Percentiles rank a stretch among this genome's conserved stretches.
Conservation (phyloP, 2,329 filamentous ascomycete species). For the Stromatinia cepivora region DNA sequence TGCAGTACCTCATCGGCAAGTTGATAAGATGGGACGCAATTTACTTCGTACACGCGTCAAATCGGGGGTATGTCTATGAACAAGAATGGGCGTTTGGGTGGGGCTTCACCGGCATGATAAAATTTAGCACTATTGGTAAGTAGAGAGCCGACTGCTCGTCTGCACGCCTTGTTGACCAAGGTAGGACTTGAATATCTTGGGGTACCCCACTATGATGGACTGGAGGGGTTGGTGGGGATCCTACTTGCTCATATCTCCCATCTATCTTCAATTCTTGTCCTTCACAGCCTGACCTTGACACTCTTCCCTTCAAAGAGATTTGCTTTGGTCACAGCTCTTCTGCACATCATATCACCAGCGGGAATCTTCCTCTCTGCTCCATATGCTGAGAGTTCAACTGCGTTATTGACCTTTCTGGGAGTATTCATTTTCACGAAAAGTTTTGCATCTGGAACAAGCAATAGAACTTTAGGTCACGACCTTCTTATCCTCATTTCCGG, state of each 20-base stretch:
- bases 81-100: conserved; percentile 84
- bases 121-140: conserved; percentile 35
- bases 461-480: conserved; percentile 43
- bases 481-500: conserved; percentile 62
- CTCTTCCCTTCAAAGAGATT: conserved; percentile 52
- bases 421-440: conserved; percentile 65
- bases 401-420: conserved; percentile 73
- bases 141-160: not conserved
- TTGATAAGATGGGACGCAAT: conserved; percentile 80
- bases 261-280: conserved; percentile 68
- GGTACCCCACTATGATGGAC: conserved; percentile 39
- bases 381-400: conserved; percentile 78
- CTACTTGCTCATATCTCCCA: conserved; percentile 72
- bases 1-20: conserved; percentile 42
- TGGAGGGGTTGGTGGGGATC: conserved; percentile 59
- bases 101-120: conserved; percentile 49
- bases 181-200: conserved; percentile 37
- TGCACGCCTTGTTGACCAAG: conserved; percentile 19
- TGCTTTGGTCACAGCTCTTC: conserved; percentile 65
- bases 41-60: conserved; percentile 67
- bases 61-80: conserved; percentile 68
- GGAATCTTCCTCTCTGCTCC: conserved; percentile 88
- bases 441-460: conserved; percentile 41
- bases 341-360: conserved; percentile 84
- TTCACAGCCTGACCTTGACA: conserved; percentile 65